phyloP scores from a whole-genome alignment of 768 basidiomycete genomes.

The Phlegmacium glaucopus region DNA sequence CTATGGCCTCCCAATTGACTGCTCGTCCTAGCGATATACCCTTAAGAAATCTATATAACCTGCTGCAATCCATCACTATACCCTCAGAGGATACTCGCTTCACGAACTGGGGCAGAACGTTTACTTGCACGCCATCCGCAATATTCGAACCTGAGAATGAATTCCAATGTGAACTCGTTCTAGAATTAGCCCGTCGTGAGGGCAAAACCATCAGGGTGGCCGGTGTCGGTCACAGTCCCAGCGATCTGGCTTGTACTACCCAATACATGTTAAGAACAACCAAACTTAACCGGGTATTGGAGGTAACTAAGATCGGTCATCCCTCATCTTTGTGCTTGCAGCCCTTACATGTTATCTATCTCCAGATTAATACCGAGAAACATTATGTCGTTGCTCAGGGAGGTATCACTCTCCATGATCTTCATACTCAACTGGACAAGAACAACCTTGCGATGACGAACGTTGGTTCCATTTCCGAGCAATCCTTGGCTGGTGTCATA shows the following conservation, averaged over 20 bases:
- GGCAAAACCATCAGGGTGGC: conserved; percentile 71
- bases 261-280: conserved; percentile 84
- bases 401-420: conserved; percentile 72
- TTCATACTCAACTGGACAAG: conserved; percentile 65
- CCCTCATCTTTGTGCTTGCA: conserved; percentile 12
- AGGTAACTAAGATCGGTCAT: conserved; percentile 42
- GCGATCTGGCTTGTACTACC: conserved; percentile 87
- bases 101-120: conserved; percentile 87
- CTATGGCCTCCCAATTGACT: conserved; percentile 35
- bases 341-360: neutral
- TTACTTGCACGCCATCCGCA: conserved; percentile 60
- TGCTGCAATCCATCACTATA: conserved; percentile 55
- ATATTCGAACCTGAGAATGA: conserved; percentile 76
- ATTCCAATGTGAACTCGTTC: conserved; percentile 65
- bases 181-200: conserved; percentile 79
- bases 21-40: conserved; percentile 36
- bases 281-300: conserved; percentile 65
- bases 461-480: conserved; percentile 95
- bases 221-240: conserved; percentile 91
- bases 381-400: conserved; percentile 67
- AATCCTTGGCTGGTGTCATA: conserved; percentile 88
- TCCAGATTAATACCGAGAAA: conserved; percentile 68
- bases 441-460: conserved; percentile 83
- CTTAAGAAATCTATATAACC: conserved; percentile 44
- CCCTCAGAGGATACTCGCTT: conserved; percentile 46